A percentile compares a stretch with the other conserved stretches of the same genome.
Evolutionary conservation across 345 rosid species (phyloP).

Genomic region (Cardamine resedifolia): DNA sequence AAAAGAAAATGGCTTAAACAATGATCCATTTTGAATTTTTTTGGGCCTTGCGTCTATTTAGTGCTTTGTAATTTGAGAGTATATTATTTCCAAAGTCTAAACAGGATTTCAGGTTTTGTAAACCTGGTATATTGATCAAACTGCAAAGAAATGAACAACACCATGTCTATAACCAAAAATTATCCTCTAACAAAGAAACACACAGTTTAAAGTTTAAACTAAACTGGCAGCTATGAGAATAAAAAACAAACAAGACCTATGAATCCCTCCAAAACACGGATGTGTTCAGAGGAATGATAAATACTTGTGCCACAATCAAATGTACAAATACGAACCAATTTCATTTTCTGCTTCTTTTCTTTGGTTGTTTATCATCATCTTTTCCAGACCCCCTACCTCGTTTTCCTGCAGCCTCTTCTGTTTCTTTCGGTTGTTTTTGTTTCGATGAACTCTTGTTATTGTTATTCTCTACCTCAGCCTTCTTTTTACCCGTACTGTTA

Average conservation of each 20-base stretch:
- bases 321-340: constrained; percentile 19
- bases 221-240: constrained; percentile 5
- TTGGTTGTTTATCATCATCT: constrained; percentile 43
- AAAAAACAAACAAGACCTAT: constrained; percentile 17
- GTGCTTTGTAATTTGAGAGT: too few relatives aligned
- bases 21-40: too few relatives aligned
- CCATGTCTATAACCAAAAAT: background rate
- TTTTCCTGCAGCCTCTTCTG: constrained; percentile 41
- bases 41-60: too few relatives aligned
- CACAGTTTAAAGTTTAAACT: background rate
- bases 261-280: constrained; percentile 15
- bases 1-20: background rate
- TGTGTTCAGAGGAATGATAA: constrained; percentile 10
- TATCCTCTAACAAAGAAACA: background rate
- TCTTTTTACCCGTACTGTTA: constrained; percentile 36
- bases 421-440: constrained; percentile 48
- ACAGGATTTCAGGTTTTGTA: background rate
- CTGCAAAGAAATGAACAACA: background rate
- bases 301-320: constrained; percentile 22
- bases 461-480: constrained; percentile 41
- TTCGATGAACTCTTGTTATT: constrained; percentile 37
- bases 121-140: background rate
- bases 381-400: constrained; percentile 47
- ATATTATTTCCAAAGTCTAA: too few relatives aligned
- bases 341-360: constrained; percentile 41